These are phyloP conservation scores for Geotrichum klebahnii DNA, from an alignment of 1,139 yeast genomes.

Conservation along the genomic window DNA sequence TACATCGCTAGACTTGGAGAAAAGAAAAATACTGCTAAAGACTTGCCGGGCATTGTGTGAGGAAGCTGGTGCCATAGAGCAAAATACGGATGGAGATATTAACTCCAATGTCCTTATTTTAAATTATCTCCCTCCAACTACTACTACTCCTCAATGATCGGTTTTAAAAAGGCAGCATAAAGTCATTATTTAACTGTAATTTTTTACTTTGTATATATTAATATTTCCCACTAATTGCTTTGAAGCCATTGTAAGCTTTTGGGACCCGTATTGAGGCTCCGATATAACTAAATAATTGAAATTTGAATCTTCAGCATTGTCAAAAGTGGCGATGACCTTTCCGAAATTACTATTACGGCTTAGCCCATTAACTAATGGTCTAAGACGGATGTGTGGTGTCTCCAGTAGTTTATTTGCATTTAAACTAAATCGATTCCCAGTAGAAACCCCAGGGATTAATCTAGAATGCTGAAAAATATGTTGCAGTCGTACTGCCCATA, in stretches of 20 bases:
- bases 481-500: constrained; percentile 42
- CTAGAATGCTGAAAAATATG: constrained; percentile 16
- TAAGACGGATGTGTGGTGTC: constrained; percentile 36
- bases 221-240: constrained; percentile 29
- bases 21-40: constrained; percentile 33
- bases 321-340: constrained; percentile 30
- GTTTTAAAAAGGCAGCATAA: too few relatives aligned
- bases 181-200: constrained; percentile 29
- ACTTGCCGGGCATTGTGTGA: constrained; percentile 31
- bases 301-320: background rate
- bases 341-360: constrained; percentile 43
- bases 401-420: constrained; percentile 24
- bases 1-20: constrained; percentile 32
- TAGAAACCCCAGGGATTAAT: background rate
- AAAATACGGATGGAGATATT: constrained; percentile 31
- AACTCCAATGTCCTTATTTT: constrained; percentile 20
- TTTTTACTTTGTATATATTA: constrained; percentile 31
- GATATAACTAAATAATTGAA: constrained; percentile 42
- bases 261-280: constrained; percentile 45
- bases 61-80: constrained; percentile 30
- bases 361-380: background rate
- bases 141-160: too few relatives aligned
- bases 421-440: constrained; percentile 20
- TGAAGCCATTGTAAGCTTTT: constrained; percentile 29
- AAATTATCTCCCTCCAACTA: constrained; percentile 5